Conservation (phyloP, 2,329 filamentous ascomycete genomes). For the Aplosporella prunicola region DNA sequence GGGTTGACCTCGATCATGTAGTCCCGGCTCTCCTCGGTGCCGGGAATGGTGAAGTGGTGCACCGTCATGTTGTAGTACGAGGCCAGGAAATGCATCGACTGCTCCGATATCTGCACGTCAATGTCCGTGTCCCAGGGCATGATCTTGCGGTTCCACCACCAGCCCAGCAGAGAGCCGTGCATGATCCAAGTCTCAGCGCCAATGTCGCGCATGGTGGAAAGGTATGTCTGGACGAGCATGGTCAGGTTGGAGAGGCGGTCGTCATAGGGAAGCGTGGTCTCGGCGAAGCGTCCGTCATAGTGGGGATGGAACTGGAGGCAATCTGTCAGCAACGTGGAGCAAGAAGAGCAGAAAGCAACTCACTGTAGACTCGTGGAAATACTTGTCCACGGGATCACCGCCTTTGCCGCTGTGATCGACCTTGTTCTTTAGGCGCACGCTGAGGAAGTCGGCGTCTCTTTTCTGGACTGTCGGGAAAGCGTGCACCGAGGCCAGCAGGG, state of each 20-base stretch:
- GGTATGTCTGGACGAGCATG: conserved; percentile 46
- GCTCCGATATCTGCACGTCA: conserved; percentile 49
- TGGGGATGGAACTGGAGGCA: conserved; percentile 41
- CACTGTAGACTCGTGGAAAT: conserved; percentile 28
- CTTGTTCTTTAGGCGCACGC: conserved; percentile 14
- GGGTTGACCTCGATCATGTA: conserved; percentile 54
- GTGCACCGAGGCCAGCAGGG: conserved; percentile 2
- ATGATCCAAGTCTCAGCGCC: conserved; percentile 54
- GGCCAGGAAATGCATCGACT: conserved; percentile 46
- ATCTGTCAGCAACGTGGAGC: too few species aligned
- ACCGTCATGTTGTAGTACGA: conserved; percentile 55
- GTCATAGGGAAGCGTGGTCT: conserved; percentile 35
- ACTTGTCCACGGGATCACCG: conserved; percentile 18
- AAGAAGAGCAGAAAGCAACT: neutral
- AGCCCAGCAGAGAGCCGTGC: conserved; percentile 51
- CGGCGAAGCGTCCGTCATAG: conserved; percentile 49
- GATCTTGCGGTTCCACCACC: conserved; percentile 54
- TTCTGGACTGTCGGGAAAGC: conserved; percentile 1
- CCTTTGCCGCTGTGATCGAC: conserved; percentile 16
- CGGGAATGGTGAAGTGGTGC: conserved; percentile 33
- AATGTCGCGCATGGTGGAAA: conserved; percentile 47
- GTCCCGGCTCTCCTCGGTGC: conserved; percentile 17
- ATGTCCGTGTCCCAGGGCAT: conserved; percentile 55
- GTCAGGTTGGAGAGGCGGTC: conserved; percentile 40
- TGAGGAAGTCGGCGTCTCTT: conserved; percentile 14